These are phyloP conservation scores for Plasmodium vivax DNA, from an alignment of 169 alveolate species.

Conservation along the genomic window DNA sequence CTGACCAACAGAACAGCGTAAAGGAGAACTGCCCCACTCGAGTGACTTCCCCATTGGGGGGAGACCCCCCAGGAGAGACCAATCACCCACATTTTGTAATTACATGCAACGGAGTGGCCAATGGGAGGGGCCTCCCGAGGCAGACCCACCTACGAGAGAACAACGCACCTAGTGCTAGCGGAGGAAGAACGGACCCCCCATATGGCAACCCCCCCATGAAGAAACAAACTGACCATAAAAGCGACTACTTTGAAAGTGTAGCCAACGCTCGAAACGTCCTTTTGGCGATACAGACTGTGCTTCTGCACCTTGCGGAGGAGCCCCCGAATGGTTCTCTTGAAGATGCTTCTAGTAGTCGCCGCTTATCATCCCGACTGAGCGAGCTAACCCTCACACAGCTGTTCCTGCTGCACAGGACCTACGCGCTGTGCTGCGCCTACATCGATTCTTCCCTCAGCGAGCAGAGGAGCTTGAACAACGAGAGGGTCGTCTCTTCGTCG, in stretches of 20 bases:
- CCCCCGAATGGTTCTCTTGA: neutral
- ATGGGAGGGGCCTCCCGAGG: neutral
- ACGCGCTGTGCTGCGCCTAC: constrained; percentile 6
- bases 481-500: constrained; percentile 21
- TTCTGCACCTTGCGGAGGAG: neutral
- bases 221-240: neutral
- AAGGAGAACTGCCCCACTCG: neutral
- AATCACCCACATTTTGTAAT: neutral
- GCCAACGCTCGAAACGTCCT: neutral
- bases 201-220: neutral
- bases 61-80: neutral
- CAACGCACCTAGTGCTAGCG: neutral
- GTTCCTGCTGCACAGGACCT: neutral
- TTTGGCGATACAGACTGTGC: neutral
- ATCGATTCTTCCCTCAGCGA: constrained; percentile 1
- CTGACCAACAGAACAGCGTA: neutral
- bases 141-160: neutral
- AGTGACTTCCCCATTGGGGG: neutral
- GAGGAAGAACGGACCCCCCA: neutral
- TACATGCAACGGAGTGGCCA: neutral
- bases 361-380: neutral
- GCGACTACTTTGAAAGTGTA: neutral
- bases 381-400: constrained; percentile 9
- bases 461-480: constrained; percentile 25
- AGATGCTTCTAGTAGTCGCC: too few species aligned